Conservation (phyloP, 192 early-diverging fungal genomes). For the Physocladia obscura region DNA sequence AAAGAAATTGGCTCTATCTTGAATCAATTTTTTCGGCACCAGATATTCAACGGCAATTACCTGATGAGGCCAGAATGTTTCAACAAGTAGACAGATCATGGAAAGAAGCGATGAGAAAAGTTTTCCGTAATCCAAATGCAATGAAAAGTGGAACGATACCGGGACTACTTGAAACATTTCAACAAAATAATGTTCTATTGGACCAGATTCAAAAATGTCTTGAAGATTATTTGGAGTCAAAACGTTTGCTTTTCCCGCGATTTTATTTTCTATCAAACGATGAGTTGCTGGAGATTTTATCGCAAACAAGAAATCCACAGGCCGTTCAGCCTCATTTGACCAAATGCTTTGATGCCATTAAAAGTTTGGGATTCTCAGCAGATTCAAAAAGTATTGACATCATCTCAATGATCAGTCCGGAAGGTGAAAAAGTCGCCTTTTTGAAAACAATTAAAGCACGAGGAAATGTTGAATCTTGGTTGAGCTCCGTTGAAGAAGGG, state of each 20-base stretch:
- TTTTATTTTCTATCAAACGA: constrained; percentile 67
- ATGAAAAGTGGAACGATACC: constrained; percentile 63
- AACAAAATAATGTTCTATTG: constrained; percentile 57
- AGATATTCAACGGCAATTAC: constrained; percentile 62
- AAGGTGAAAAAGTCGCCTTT: constrained; percentile 58
- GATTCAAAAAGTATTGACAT: constrained; percentile 65
- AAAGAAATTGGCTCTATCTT: constrained; percentile 62
- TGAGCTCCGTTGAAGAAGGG: constrained; percentile 58
- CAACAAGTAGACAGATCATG: constrained; percentile 58
- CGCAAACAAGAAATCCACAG: constrained; percentile 63
- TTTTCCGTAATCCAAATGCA: constrained; percentile 57
- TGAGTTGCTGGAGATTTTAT: constrained; percentile 61
- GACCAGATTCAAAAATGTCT: constrained; percentile 66
- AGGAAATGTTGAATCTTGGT: constrained; percentile 63
- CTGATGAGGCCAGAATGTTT: constrained; percentile 63
- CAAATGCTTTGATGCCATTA: constrained; percentile 68
- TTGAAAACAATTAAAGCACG: constrained; percentile 62
- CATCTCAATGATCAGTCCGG: constrained; percentile 56
- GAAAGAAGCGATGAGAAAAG: constrained; percentile 64
- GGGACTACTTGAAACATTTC: constrained; percentile 57
- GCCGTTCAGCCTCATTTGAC: constrained; percentile 61
- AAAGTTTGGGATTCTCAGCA: constrained; percentile 54
- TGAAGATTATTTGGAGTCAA: constrained; percentile 62
- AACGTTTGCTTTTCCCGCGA: constrained; percentile 59
- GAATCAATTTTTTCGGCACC: constrained; percentile 63